Conservation (phyloP, 2,329 filamentous ascomycete genomes). For the Dothistroma septosporum region DNA sequence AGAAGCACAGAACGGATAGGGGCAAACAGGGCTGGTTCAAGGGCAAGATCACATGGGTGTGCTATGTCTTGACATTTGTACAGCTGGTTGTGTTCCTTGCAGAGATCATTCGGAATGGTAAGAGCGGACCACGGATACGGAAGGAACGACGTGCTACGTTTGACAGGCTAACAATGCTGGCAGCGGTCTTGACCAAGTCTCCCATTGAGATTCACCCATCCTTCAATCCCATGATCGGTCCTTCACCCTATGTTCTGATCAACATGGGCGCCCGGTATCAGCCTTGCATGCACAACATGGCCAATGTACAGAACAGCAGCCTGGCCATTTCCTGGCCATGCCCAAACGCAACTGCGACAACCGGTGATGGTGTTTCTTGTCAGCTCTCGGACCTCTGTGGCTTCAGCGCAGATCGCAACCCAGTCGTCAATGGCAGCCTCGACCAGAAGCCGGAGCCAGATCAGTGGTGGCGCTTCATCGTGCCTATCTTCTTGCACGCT, state of each 20-base stretch:
- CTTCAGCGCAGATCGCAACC: conserved; percentile 70
- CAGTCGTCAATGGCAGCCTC: conserved; percentile 46
- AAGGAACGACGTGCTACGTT: background rate
- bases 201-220: conserved; percentile 73
- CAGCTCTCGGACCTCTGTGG: conserved; percentile 77
- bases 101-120: conserved; percentile 81
- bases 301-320: conserved; percentile 53
- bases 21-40: conserved; percentile 52
- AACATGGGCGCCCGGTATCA: conserved; percentile 94
- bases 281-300: conserved; percentile 87
- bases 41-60: conserved; percentile 68
- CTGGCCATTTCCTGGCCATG: conserved; percentile 65
- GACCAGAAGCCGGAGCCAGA: conserved; percentile 66
- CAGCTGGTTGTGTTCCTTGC: conserved; percentile 85
- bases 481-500: conserved; percentile 91
- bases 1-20: conserved; percentile 4
- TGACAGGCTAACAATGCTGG: conserved; percentile 6
- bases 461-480: conserved; percentile 96
- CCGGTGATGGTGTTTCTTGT: conserved; percentile 58
- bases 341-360: conserved; percentile 66
- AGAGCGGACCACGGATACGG: conserved; percentile 30
- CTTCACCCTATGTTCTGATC: conserved; percentile 83
- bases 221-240: conserved; percentile 97
- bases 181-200: conserved; percentile 71
- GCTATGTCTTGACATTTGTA: conserved; percentile 70